Conservation (phyloP, 2,329 filamentous ascomycete genomes). For the Ceratocystis papillata region DNA sequence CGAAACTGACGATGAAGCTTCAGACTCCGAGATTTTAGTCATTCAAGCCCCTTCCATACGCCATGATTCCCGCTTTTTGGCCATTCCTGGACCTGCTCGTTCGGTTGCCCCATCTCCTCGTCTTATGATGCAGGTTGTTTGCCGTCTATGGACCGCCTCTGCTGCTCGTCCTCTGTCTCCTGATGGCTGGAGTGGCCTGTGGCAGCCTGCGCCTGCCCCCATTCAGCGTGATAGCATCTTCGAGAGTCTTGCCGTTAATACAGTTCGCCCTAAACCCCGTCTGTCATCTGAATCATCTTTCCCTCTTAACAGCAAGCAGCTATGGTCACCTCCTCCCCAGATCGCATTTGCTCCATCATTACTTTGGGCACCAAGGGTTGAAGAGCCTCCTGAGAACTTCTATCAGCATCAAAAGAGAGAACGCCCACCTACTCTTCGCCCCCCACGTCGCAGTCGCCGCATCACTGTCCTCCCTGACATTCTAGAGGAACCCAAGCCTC, state of each 20-base stretch:
- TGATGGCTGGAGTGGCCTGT: conserved; percentile 20
- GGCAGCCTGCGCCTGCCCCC: conserved; percentile 22
- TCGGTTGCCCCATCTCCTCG: conserved; percentile 14
- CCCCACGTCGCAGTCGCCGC: conserved; percentile 45
- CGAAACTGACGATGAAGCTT: conserved; percentile 36
- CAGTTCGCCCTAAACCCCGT: conserved; percentile 32
- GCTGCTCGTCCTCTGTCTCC: conserved; percentile 21
- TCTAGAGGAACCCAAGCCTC: conserved; percentile 49
- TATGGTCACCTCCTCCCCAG: conserved; percentile 32
- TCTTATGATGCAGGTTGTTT: conserved; percentile 22
- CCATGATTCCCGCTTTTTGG: conserved; percentile 8
- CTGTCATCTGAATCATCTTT: conserved; percentile 29
- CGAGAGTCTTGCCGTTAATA: conserved; percentile 29
- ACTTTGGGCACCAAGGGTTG: conserved; percentile 29
- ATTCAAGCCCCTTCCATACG: conserved; percentile 12
- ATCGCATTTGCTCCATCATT: conserved; percentile 23
- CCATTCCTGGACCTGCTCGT: conserved; percentile 3
- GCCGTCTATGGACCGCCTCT: conserved; percentile 23
- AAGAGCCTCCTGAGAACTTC: neutral
- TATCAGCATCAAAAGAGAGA: conserved; percentile 27
- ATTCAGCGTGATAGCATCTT: conserved; percentile 20
- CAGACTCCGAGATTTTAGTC: conserved; percentile 30
- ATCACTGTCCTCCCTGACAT: conserved; percentile 53
- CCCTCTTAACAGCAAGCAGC: conserved; percentile 31
- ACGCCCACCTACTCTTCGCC: conserved; percentile 42